phyloP scores from a whole-genome alignment of 805 yeast genomes.

The Yarrowia deformans region DNA sequence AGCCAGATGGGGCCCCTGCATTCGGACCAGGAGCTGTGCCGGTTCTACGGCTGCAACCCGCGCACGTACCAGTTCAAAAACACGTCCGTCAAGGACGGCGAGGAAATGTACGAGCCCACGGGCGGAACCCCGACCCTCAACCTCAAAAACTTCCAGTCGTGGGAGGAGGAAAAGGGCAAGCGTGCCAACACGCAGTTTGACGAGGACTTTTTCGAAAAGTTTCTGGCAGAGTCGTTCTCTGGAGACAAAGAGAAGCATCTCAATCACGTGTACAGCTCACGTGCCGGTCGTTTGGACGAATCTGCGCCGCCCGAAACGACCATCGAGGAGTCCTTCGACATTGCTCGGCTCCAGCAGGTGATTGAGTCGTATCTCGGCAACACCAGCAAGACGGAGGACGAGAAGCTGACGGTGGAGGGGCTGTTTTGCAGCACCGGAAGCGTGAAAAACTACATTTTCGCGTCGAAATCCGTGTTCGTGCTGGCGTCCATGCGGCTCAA shows the following conservation, averaged over 20 bases:
- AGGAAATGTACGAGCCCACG: conserved; percentile 34
- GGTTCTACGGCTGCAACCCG: conserved; percentile 25
- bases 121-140: conserved; percentile 10
- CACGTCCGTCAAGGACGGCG: conserved; percentile 30
- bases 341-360: conserved; percentile 17
- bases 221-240: conserved; percentile 19
- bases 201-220: conserved; percentile 34
- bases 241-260: conserved; percentile 29
- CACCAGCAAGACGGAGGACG: conserved; percentile 26
- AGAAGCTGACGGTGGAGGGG: conserved; percentile 30
- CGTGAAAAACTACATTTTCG: conserved; percentile 30
- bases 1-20: conserved; percentile 24
- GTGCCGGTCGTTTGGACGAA: conserved; percentile 21
- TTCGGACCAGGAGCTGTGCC: conserved; percentile 27
- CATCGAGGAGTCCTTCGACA: conserved; percentile 26
- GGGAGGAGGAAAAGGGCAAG: conserved; percentile 36
- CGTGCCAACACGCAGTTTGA: conserved; percentile 33
- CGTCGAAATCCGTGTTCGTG: conserved; percentile 25
- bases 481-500: conserved; percentile 32
- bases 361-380: conserved; percentile 16
- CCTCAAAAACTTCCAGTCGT: conserved; percentile 14
- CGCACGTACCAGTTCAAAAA: conserved; percentile 28
- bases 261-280: conserved; percentile 24
- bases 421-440: conserved; percentile 24
- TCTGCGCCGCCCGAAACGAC: background rate